Conservation (phyloP, 1,139 yeast genomes). For the Pneumocystis wakefieldiae region DNA sequence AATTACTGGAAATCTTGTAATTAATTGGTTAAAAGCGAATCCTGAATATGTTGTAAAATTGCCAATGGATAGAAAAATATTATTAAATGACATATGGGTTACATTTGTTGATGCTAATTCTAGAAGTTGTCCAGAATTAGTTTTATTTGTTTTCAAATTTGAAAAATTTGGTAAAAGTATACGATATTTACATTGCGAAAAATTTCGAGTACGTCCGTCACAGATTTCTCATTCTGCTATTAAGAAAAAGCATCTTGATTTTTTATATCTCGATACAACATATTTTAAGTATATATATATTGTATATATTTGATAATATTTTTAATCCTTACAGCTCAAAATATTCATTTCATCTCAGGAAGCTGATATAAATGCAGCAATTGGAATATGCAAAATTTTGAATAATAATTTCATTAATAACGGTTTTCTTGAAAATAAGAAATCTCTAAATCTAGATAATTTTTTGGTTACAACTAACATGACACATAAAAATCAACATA, state of each 20-base stretch:
- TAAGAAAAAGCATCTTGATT: slow-evolving; percentile 31
- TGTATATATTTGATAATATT: not conserved
- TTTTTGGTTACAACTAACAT: not conserved
- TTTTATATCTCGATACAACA: slow-evolving; percentile 73
- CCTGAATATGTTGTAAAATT: slow-evolving; percentile 37
- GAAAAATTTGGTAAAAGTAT: slow-evolving; percentile 22
- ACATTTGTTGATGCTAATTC: slow-evolving; percentile 48
- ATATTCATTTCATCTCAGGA: slow-evolving; percentile 61
- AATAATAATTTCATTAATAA: slow-evolving; percentile 20
- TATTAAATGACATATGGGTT: slow-evolving; percentile 38
- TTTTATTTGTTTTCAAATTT: slow-evolving; percentile 57
- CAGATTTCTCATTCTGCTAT: slow-evolving; percentile 15
- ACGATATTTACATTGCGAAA: slow-evolving; percentile 65
- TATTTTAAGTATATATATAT: slow-evolving; percentile 35
- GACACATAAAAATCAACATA: slow-evolving; percentile 16
- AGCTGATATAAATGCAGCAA: slow-evolving; percentile 44
- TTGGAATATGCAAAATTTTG: slow-evolving; percentile 32
- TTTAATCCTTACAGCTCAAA: slow-evolving; percentile 28
- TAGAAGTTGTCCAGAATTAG: slow-evolving; percentile 75
- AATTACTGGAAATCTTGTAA: slow-evolving; percentile 47
- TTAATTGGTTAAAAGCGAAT: slow-evolving; percentile 40
- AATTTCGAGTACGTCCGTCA: slow-evolving; percentile 52
- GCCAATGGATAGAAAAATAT: slow-evolving; percentile 29
- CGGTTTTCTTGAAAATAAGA: slow-evolving; percentile 4
- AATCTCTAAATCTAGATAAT: slow-evolving; percentile 1